Evolutionary conservation across 805 yeast species (phyloP).

Genomic region (Candida vartiovaarae): DNA sequence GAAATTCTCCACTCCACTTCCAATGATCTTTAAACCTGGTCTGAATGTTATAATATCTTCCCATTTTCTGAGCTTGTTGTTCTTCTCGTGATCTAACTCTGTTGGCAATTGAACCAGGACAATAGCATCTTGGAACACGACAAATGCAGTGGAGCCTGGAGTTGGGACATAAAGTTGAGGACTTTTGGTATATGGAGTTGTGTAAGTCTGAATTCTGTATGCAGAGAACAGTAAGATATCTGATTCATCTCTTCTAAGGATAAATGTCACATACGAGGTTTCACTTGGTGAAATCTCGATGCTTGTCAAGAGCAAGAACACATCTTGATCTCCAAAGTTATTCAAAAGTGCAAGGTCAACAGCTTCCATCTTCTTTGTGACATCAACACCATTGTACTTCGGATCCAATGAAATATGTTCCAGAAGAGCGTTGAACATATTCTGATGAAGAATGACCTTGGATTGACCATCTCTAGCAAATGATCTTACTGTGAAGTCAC

Average conservation of each 20-base stretch:
- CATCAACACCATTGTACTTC: constrained; percentile 39
- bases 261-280: constrained; percentile 42
- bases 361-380: constrained; percentile 37
- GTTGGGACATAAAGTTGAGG: constrained; percentile 52
- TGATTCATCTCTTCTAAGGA: constrained; percentile 43
- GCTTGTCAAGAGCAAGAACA: constrained; percentile 42
- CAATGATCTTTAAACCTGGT: constrained; percentile 44
- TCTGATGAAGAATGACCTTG: constrained; percentile 30
- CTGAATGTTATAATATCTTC: constrained; percentile 69
- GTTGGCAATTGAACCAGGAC: constrained; percentile 57
- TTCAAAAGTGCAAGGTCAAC: constrained; percentile 54
- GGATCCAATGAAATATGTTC: constrained; percentile 30
- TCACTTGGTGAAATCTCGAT: constrained; percentile 19
- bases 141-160: constrained; percentile 54
- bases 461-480: constrained; percentile 39
- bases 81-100: constrained; percentile 25
- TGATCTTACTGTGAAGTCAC: constrained; percentile 43
- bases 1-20: constrained; percentile 47
- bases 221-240: constrained; percentile 55
- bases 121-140: constrained; percentile 52
- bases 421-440: constrained; percentile 29
- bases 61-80: constrained; percentile 50
- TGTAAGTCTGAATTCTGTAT: constrained; percentile 52
- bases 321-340: constrained; percentile 29
- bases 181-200: constrained; percentile 23